Evolutionary conservation across 352 stramenopile genomes (phyloP), one percentile per base, ranked within the genome.

Genomic region (Peronospora belbahrii): DNA sequence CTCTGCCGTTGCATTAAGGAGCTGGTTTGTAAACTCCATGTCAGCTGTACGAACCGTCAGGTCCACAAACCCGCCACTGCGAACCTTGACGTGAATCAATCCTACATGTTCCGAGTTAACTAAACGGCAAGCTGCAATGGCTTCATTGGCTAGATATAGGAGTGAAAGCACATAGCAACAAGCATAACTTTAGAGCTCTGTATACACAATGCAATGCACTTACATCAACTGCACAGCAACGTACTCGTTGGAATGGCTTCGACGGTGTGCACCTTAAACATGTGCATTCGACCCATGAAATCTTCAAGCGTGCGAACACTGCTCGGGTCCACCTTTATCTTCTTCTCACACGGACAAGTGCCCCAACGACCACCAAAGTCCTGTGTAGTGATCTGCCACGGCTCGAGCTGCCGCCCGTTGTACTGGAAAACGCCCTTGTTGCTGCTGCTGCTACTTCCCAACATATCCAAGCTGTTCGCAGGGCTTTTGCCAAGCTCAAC

Each of bases 41-140:
- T 94, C 83, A 30, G 83, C 77, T 20, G 78, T 92, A 44, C 81
- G 77, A 37, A 94, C 83, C 7, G 83, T 94, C 30, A 94, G 41
- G 45, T 94, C 80, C 43, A 92, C 52, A 47, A 92, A 92, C 20
- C 78, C 83, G 17, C 74, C 80, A 24, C 56, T 88, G 39, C 83
- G 83, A 46, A 94, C 64, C 59, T 94, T 94, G 35, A 86, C 68
- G 62, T 94, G 83, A 52, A 94, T 84, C 56, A 94, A 59, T 48
- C 69, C 76, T 8, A 92, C 75, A 42, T 85, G 74, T 47, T 94
- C 80, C 41, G 83, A 88, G 62, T 88, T 87, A 28, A 63, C 64
- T 17, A 94, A 51, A 25, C 83, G 80, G 11, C 69, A 83, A 27
- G 80, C 71, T 17, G 83, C 78, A 53, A 94, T 94, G 34, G 82